phyloP scores from a whole-genome alignment of 768 basidiomycete genomes.

The Pisolithus microcarpus region DNA sequence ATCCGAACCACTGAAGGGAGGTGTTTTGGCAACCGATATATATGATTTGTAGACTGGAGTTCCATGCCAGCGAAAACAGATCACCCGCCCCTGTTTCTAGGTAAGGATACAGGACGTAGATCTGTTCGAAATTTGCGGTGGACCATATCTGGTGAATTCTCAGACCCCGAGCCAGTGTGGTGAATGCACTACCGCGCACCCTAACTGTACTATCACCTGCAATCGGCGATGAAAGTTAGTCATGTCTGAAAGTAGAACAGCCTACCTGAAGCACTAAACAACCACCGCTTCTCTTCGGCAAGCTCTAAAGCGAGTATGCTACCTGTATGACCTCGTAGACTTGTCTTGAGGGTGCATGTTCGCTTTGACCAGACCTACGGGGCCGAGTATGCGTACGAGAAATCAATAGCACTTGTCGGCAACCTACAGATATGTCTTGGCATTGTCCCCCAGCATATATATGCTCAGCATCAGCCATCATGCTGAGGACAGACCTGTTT shows the following conservation, averaged over 20 bases:
- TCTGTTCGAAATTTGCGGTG: conserved; percentile 52
- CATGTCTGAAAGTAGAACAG: background rate
- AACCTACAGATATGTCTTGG: conserved; percentile 63
- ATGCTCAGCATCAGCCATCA: conserved; percentile 63
- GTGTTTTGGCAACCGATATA: conserved; percentile 92
- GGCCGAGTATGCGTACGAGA: background rate
- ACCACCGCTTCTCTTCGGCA: conserved; percentile 69
- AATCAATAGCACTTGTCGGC: background rate
- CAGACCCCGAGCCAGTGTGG: conserved; percentile 3
- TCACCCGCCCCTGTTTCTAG: conserved; percentile 79
- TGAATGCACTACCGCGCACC: conserved; percentile 35
- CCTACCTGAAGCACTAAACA: conserved; percentile 84
- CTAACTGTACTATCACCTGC: conserved; percentile 84
- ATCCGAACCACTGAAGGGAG: conserved; percentile 83
- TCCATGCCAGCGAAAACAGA: conserved; percentile 81
- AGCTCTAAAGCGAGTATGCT: conserved; percentile 77
- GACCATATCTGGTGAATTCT: conserved; percentile 64
- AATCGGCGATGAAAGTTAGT: conserved; percentile 1
- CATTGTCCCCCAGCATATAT: conserved; percentile 83
- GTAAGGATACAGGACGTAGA: conserved; percentile 74
- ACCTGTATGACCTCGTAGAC: conserved; percentile 74
- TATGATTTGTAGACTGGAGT: conserved; percentile 55
- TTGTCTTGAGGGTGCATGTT: conserved; percentile 59
- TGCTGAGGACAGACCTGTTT: conserved; percentile 63
- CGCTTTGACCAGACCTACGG: conserved; percentile 79